Percentiles rank a stretch among this genome's conserved stretches.
These are phyloP conservation scores for Xerocomus brunneocitrinus DNA, from an alignment of 768 basidiomycete genomes.

Conservation along the genomic window DNA sequence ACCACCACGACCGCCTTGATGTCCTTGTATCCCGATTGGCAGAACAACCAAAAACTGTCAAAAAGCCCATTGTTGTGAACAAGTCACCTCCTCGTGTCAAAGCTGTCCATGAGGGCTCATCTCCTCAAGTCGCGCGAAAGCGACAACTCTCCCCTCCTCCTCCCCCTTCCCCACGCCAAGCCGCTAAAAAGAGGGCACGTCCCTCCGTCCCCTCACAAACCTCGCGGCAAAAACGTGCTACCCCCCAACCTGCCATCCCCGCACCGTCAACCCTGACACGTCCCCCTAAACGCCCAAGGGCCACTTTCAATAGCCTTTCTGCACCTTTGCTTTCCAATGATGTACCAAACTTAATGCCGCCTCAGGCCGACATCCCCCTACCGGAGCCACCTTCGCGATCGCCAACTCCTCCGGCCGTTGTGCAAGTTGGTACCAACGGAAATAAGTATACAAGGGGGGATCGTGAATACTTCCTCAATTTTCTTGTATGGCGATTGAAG, in stretches of 20 bases:
- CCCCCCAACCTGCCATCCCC: conserved; percentile 15
- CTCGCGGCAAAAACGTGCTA: conserved; percentile 22
- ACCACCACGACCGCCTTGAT: conserved; percentile 61
- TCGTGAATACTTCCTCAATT: conserved; percentile 61
- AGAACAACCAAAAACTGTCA: conserved; percentile 27
- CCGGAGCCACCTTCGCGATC: conserved; percentile 64
- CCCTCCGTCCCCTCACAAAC: conserved; percentile 24
- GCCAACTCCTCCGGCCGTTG: conserved; percentile 58
- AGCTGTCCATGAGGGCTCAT: conserved; percentile 5
- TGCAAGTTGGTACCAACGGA: conserved; percentile 45
- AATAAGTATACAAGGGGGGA: conserved; percentile 67
- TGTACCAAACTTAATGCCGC: conserved; percentile 50
- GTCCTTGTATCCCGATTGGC: conserved; percentile 23
- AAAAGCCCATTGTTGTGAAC: conserved; percentile 25
- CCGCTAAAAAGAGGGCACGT: conserved; percentile 18
- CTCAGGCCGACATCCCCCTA: conserved; percentile 55
- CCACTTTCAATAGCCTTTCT: conserved; percentile 60
- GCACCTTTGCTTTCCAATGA: conserved; percentile 33
- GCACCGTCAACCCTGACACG: conserved; percentile 20
- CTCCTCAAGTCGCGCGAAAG: conserved; percentile 36
- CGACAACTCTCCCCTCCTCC: conserved; percentile 21
- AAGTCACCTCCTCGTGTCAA: conserved; percentile 8
- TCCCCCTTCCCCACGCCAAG: conserved; percentile 23
- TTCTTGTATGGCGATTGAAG: conserved; percentile 58
- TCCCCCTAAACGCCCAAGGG: conserved; percentile 29